Conservation (phyloP, 2,329 filamentous ascomycete species). For the Trichoderma aggressivum region DNA sequence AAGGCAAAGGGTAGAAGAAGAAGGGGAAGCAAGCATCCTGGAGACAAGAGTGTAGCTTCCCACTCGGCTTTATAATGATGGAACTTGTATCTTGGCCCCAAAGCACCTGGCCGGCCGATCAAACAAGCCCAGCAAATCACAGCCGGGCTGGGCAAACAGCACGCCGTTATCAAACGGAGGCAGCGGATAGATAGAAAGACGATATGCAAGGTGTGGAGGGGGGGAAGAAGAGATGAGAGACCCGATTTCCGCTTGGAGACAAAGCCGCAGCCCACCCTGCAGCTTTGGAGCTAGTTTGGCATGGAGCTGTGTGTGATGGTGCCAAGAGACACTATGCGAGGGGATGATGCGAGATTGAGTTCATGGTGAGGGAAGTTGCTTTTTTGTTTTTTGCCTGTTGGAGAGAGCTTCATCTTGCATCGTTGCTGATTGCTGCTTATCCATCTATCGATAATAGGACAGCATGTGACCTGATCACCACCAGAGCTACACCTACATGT, state of each 20-base stretch:
- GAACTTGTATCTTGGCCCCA: not conserved
- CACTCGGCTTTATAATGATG: conserved; percentile 4
- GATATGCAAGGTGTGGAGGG: conserved; percentile 1
- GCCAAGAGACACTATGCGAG: conserved; percentile 4
- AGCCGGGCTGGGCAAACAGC: not conserved
- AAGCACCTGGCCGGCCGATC: not conserved
- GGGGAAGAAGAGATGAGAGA: conserved; percentile 9
- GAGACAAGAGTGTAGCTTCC: not conserved
- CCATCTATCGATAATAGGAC: not conserved
- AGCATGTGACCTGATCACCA: not conserved
- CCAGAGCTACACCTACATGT: not conserved
- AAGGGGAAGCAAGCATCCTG: not conserved
- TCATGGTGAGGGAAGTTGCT: not conserved
- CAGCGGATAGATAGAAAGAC: not conserved
- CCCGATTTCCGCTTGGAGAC: not conserved
- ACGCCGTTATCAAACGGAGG: conserved; percentile 9
- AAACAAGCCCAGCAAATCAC: not conserved
- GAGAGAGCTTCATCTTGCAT: too few relatives aligned
- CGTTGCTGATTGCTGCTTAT: too few relatives aligned
- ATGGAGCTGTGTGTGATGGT: not conserved
- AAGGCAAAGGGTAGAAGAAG: conserved; percentile 14
- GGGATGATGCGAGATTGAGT: not conserved
- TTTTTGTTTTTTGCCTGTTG: too few relatives aligned
- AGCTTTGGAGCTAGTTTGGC: not conserved
- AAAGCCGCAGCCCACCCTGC: not conserved